Conservation (phyloP, 2,329 filamentous ascomycete species). For the Trichoderma oligosporum region DNA sequence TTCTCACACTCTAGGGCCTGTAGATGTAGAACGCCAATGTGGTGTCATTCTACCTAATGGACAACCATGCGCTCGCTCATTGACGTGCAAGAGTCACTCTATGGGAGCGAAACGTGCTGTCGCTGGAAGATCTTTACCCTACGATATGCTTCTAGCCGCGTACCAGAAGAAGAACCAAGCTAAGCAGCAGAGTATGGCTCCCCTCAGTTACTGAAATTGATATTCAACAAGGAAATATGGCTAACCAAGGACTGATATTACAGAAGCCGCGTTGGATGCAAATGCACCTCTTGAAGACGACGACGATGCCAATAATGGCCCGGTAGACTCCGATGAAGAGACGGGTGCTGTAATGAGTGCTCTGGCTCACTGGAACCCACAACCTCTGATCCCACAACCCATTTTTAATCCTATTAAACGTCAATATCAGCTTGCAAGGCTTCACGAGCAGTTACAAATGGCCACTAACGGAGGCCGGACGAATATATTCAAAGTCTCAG, state of each 20-base stretch:
- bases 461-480: slow-evolving; percentile 62
- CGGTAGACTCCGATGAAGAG: slow-evolving; percentile 93
- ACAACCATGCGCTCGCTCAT: slow-evolving; percentile 77
- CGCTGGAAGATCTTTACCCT: slow-evolving; percentile 79
- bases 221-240: neutral
- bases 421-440: slow-evolving; percentile 59
- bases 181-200: slow-evolving; percentile 81
- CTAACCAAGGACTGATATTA: slow-evolving; percentile 19
- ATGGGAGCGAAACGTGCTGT: slow-evolving; percentile 93
- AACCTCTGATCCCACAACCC: slow-evolving; percentile 68
- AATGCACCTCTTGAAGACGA: slow-evolving; percentile 88
- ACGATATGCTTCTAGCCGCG: slow-evolving; percentile 83
- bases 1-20: slow-evolving; percentile 55
- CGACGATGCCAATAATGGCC: slow-evolving; percentile 71
- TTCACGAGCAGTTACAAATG: slow-evolving; percentile 63
- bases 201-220: neutral
- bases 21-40: slow-evolving; percentile 91
- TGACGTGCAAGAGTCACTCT: slow-evolving; percentile 92
- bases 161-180: slow-evolving; percentile 99
- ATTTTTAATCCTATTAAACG: slow-evolving; percentile 59
- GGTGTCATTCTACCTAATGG: slow-evolving; percentile 83
- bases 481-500: slow-evolving; percentile 61
- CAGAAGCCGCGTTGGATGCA: slow-evolving; percentile 90
- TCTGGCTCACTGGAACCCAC: slow-evolving; percentile 70
- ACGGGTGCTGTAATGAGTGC: slow-evolving; percentile 83